Conservation (phyloP, 78 protist genomes). For the Planoprotostelium fungivorum region DNA sequence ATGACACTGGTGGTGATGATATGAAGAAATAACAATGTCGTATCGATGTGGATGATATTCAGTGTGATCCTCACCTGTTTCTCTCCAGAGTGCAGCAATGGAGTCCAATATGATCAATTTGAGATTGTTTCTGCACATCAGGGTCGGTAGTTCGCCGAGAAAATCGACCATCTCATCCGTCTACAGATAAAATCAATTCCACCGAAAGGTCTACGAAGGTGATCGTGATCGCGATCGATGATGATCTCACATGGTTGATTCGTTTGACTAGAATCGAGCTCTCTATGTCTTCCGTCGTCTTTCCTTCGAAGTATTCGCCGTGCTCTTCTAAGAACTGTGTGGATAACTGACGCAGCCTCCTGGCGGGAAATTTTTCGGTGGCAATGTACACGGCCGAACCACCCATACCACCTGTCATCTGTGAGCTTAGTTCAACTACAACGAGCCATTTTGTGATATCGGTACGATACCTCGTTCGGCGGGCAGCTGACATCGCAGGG, state of each 20-base stretch:
- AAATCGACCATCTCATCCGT: conserved; percentile 10
- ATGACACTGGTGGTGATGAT: too few relatives aligned
- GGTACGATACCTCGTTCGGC: conserved; percentile 3
- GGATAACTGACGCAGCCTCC: conserved; percentile 10
- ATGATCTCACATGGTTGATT: not conserved
- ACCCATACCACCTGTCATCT: conserved; percentile 34
- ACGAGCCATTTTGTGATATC: too few relatives aligned
- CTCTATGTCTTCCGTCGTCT: not conserved
- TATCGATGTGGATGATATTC: too few relatives aligned
- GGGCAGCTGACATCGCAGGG: conserved; percentile 30
- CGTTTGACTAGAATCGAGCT: conserved; percentile 3
- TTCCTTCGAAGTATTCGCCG: not conserved
- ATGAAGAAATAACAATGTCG: too few relatives aligned
- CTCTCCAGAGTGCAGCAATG: conserved; percentile 26
- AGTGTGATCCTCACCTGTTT: not conserved
- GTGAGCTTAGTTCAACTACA: too few relatives aligned
- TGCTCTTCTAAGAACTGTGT: not conserved
- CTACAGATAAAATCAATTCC: conserved; percentile 1
- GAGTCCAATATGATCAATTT: conserved; percentile 46
- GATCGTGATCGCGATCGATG: not conserved
- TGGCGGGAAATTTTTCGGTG: conserved; percentile 16
- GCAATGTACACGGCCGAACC: conserved; percentile 29
- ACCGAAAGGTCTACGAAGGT: conserved; percentile 5
- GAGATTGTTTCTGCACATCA: conserved; percentile 2
- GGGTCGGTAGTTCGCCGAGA: not conserved